Base-by-base conservation (phyloP, 805 yeast species). In the Zygosaccharomyces pseudorouxii region DNA sequence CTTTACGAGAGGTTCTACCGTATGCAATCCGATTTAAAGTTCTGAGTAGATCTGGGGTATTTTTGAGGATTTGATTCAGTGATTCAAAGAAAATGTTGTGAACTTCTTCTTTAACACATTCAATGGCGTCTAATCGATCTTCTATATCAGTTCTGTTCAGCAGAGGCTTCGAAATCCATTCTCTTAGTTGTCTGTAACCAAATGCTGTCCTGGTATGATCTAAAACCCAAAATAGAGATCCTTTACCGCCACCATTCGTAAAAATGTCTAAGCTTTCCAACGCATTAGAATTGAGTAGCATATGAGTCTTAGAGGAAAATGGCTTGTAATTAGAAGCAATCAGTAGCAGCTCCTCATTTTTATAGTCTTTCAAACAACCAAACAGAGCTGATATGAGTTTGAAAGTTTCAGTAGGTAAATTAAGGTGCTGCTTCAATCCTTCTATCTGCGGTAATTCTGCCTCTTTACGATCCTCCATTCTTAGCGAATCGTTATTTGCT, bases 131-230 rank as follows among this genome's bases (percentile, higher is more conserved):
- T 0, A 77, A 68, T 22, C 99, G 73, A n/a, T 73, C 72, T 47
- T 76, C 73, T 2, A 93, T 84, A 7, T 68, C 68, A 1, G 68
- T 72, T 27, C 72, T 69, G 38, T 80, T 73, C 0, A 79, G 66
- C 19, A 90, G 71, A 1, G 99, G 99, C 51, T 75, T 72, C 1
- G 80, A 72, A 0, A 90, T 68, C 99, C 99, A 93, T 33, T 76
- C 70, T 25, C 74, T 72, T 11, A 93, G 63, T 50, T 79, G 57
- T 46, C 96, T 67, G 39, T 73, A 76, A 0, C 99, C 99, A 64
- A 84, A 84, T 25, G 76, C 72, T 0, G 98, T 87, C 29, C 79
- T 69, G 0, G 98, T 87, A 55, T 85, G 89, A 62, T 92, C 86
- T 51, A 93, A 56, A 2, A 88, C 70, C 89, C 95, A 87, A 12